Evolutionary conservation across 2,329 filamentous ascomycete species (phyloP), one percentile per base, ranked within the genome.

Genomic region (Fusarium floridanum): DNA sequence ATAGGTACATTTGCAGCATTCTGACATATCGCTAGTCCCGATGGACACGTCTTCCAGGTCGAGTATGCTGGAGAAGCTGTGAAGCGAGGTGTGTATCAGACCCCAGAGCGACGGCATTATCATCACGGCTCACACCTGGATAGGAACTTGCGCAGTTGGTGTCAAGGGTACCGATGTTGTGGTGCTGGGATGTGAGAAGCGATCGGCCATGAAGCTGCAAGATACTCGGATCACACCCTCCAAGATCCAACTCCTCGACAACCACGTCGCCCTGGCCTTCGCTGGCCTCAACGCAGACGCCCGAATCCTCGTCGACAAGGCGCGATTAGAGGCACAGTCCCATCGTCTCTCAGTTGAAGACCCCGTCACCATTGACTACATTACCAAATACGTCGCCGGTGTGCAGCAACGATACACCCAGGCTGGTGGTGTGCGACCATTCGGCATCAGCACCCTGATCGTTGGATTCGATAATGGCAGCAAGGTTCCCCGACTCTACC

Each of bases 321-420:
- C 97, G 70, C 92, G 97, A 79, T 87, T 98, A 85, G 97, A 99
- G 87, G 96, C 97, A 59, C 97, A 99, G 86, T 98, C 95, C 78
- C 97, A 99, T 87, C 93, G 97, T 75, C 88, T 99, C 79, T 98
- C 97, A 6, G 95, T 99, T 68, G 97, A 99, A 84, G 97, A 99
- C 83, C 96, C 97, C 66, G 95, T 97, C 76, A 96, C 94, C 73
- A 97, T 99, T 84, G 97, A 99, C 87, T 99, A 99, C 89, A 98
- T 99, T 82, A 98, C 97, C 81, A 98, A 99, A 88, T 98, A 98
- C 81, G 93, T 99, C 74, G 97, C 97, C 64, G 94, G 96, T 67
- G 97, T 99, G 78, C 97, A 99, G 89, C 97, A 99, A 88, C 92
- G 95, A 85, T 99, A 99, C 89, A 99, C 97, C 57, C 97, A 99